A percentile compares a stretch with the other conserved stretches of the same genome.
Conservation (phyloP, 495 filamentous ascomycete species). For the Penicillium psychrofluorescens region DNA sequence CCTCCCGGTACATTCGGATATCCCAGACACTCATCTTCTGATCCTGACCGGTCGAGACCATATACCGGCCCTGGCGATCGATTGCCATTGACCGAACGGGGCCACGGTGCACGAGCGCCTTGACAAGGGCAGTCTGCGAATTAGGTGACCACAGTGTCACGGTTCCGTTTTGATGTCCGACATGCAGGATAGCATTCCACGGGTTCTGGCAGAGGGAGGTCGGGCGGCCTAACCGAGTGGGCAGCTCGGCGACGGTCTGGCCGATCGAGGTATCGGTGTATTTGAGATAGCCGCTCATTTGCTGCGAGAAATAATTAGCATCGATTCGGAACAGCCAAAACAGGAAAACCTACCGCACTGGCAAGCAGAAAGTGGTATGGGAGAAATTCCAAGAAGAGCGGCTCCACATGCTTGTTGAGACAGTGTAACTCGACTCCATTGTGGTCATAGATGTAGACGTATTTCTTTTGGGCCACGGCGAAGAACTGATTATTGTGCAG, state of each 20-base stretch:
- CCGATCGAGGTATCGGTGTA: constrained; percentile 96
- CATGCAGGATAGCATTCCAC: constrained; percentile 82
- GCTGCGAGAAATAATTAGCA: constrained; percentile 32
- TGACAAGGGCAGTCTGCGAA: constrained; percentile 75
- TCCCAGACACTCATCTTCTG: constrained; percentile 93
- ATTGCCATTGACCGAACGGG: constrained; percentile 84
- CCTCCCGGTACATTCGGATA: constrained; percentile 85
- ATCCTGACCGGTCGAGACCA: constrained; percentile 91
- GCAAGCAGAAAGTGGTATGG: constrained; percentile 94
- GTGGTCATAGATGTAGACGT: constrained; percentile 89
- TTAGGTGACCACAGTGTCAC: constrained; percentile 98
- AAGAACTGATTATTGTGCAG: constrained; percentile 94
- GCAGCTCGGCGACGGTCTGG: constrained; percentile 71
- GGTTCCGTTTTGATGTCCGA: constrained; percentile 89
- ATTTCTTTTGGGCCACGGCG: constrained; percentile 96
- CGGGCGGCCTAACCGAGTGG: constrained; percentile 76
- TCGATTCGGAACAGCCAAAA: neutral
- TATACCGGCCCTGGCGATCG: constrained; percentile 87
- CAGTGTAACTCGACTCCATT: constrained; percentile 88
- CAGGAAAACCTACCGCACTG: constrained; percentile 55
- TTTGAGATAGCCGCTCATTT: constrained; percentile 78
- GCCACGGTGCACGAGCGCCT: constrained; percentile 87
- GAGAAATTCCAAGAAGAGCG: constrained; percentile 91
- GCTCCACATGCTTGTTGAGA: constrained; percentile 80
- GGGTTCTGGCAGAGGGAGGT: constrained; percentile 82